Conservation (phyloP, 2,329 filamentous ascomycete species). For the Nigrograna mackinnonii region DNA sequence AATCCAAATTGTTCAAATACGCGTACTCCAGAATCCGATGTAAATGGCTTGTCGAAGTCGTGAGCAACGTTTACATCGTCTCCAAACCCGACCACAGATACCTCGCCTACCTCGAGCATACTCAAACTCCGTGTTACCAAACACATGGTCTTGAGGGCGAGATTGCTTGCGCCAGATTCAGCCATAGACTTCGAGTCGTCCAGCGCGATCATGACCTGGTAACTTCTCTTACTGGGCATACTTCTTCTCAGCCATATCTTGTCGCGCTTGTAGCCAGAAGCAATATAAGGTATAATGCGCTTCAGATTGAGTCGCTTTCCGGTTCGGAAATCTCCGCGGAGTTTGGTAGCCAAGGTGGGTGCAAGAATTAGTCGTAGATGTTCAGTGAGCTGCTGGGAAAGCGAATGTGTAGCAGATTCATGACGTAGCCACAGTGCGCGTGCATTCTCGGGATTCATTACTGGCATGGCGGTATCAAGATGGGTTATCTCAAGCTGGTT, state of each 20-base stretch:
- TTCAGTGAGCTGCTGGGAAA: slow-evolving; percentile 88
- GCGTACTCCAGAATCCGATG: slow-evolving; percentile 77
- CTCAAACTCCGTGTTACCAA: slow-evolving; percentile 84
- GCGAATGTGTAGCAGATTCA: slow-evolving; percentile 79
- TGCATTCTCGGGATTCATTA: slow-evolving; percentile 57
- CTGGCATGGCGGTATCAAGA: slow-evolving; percentile 49
- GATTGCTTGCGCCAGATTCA: slow-evolving; percentile 72
- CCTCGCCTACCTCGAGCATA: slow-evolving; percentile 92
- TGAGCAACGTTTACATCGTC: slow-evolving; percentile 82
- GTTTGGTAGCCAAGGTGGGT: slow-evolving; percentile 92
- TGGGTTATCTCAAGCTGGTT: slow-evolving; percentile 75
- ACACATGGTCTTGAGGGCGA: slow-evolving; percentile 93
- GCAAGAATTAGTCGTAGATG: slow-evolving; percentile 94
- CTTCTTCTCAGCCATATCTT: slow-evolving; percentile 99
- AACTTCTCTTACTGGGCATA: slow-evolving; percentile 88
- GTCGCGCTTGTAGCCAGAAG: slow-evolving; percentile 96
- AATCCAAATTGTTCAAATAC: slow-evolving; percentile 87
- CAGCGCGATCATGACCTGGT: slow-evolving; percentile 96
- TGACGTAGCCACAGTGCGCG: slow-evolving; percentile 83
- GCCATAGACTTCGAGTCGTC: slow-evolving; percentile 96
- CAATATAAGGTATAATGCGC: slow-evolving; percentile 98
- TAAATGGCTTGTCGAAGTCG: slow-evolving; percentile 81
- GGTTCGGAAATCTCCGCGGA: slow-evolving; percentile 94
- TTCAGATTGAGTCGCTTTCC: slow-evolving; percentile 99
- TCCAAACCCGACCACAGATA: slow-evolving; percentile 91